These are phyloP conservation scores for Thelephora terrestris DNA, from an alignment of 1,284 basidiomycete genomes.

Conservation along the genomic window DNA sequence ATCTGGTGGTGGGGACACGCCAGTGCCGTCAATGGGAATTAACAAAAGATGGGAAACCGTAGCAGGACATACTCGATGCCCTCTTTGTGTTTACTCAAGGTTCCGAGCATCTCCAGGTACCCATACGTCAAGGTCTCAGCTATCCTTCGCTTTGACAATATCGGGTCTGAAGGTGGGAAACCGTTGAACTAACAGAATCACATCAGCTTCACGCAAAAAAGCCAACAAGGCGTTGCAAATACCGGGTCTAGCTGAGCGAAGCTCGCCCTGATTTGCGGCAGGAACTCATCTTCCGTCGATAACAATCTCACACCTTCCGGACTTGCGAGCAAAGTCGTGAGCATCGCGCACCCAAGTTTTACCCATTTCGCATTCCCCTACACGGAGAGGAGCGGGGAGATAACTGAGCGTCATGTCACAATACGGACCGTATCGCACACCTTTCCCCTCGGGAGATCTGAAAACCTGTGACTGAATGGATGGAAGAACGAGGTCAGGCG, in stretches of 20 bases:
- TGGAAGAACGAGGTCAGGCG: conserved; percentile 89
- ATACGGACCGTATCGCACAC: conserved; percentile 26
- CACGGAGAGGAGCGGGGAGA: background rate
- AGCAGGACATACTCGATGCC: conserved; percentile 72
- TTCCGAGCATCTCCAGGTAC: conserved; percentile 95
- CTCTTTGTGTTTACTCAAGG: conserved; percentile 77
- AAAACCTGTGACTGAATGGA: conserved; percentile 82
- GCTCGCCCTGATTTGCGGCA: conserved; percentile 79
- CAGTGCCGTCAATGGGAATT: background rate
- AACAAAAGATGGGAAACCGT: background rate
- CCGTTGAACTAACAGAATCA: conserved; percentile 46
- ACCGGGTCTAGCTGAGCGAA: conserved; percentile 92
- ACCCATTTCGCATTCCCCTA: conserved; percentile 78
- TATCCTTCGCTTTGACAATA: conserved; percentile 82
- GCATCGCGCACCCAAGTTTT: conserved; percentile 70
- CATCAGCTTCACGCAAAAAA: background rate
- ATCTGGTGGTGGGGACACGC: conserved; percentile 30
- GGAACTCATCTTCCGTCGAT: conserved; percentile 72
- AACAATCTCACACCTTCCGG: conserved; percentile 81
- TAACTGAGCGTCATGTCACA: background rate
- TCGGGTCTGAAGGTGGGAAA: conserved; percentile 58
- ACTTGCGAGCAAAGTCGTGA: conserved; percentile 78
- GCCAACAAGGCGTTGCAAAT: conserved; percentile 17
- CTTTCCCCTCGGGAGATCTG: conserved; percentile 67
- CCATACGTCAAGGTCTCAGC: conserved; percentile 81